Evolutionary conservation across 768 basidiomycete genomes (phyloP).

Genomic region (Strobilomyces echinocephalus): DNA sequence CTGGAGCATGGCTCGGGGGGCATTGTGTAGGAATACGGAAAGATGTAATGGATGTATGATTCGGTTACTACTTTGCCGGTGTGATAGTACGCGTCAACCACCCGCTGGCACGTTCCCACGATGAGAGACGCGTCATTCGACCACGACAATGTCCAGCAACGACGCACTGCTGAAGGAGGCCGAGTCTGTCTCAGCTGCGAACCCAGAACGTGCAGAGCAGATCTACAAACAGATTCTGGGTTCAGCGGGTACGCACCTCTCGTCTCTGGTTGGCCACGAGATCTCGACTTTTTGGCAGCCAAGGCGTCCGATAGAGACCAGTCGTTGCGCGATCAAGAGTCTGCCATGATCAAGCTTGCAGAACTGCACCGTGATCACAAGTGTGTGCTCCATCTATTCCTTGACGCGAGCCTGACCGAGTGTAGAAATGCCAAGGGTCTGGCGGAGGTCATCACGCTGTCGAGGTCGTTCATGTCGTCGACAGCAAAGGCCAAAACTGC

Average conservation of each 20-base stretch:
- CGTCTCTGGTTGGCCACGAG: not conserved
- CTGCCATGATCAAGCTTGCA: slow-evolving; percentile 79
- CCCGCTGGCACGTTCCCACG: slow-evolving; percentile 22
- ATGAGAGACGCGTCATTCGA: slow-evolving; percentile 22
- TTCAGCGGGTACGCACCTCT: slow-evolving; percentile 30
- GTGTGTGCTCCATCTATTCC: slow-evolving; percentile 38
- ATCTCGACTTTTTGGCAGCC: slow-evolving; percentile 12
- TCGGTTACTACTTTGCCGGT: no score
- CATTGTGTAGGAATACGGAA: not conserved
- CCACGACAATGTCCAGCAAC: slow-evolving; percentile 22
- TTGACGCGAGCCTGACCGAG: not conserved
- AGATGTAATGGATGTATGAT: not conserved
- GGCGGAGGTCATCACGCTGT: slow-evolving; percentile 80
- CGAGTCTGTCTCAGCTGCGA: slow-evolving; percentile 36
- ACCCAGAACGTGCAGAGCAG: slow-evolving; percentile 61
- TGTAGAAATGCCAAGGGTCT: slow-evolving; percentile 78
- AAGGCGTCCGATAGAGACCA: slow-evolving; percentile 47
- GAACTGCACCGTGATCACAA: slow-evolving; percentile 82
- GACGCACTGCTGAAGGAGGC: slow-evolving; percentile 43
- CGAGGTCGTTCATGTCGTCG: slow-evolving; percentile 84
- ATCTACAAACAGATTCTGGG: slow-evolving; percentile 70
- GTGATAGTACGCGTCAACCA: no score
- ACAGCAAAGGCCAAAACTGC: slow-evolving; percentile 97
- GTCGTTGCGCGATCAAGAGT: slow-evolving; percentile 74
- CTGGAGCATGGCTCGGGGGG: not conserved